A percentile compares a stretch with the other conserved stretches of the same genome.
These are phyloP conservation scores for Globomyces sp. DNA, from an alignment of 371 early-diverging fungal species.

Conservation along the genomic window DNA sequence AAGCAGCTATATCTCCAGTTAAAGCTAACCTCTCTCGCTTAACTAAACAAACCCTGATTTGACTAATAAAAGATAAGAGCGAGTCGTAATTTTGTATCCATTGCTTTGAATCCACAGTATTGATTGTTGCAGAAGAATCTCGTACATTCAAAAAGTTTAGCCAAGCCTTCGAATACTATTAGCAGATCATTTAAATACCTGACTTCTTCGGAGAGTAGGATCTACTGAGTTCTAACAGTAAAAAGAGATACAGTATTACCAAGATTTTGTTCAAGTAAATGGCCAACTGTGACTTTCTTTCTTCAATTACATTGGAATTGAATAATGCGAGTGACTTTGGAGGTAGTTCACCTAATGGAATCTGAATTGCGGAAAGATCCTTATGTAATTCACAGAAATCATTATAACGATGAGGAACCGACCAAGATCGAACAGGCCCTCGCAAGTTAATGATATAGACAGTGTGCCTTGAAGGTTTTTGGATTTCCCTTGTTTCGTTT, in stretches of 20 bases:
- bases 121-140: conserved; percentile 8
- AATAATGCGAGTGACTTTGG: background rate
- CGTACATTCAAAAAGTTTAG: conserved; percentile 73
- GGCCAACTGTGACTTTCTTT: conserved; percentile 74
- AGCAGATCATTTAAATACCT: no score
- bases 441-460: conserved; percentile 7
- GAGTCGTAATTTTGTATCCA: conserved; percentile 29
- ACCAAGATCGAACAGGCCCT: conserved; percentile 13
- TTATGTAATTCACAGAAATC: conserved; percentile 14
- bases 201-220: conserved; percentile 71
- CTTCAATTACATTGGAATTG: conserved; percentile 60
- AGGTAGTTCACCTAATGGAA: conserved; percentile 1
- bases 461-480: conserved; percentile 8
- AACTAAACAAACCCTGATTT: conserved; percentile 7
- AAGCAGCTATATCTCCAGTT: conserved; percentile 41
- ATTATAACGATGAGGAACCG: conserved; percentile 6
- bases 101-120: background rate
- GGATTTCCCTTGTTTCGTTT: conserved; percentile 4
- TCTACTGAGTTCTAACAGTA: conserved; percentile 51
- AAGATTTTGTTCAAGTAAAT: conserved; percentile 75
- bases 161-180: conserved; percentile 51
- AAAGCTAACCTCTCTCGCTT: conserved; percentile 22
- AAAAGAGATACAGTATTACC: background rate
- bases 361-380: background rate
- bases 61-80: conserved; percentile 1